Percentiles rank a stretch among this genome's conserved stretches.
Conservation (phyloP, 768 basidiomycete genomes). For the Naganishia antarctica region DNA sequence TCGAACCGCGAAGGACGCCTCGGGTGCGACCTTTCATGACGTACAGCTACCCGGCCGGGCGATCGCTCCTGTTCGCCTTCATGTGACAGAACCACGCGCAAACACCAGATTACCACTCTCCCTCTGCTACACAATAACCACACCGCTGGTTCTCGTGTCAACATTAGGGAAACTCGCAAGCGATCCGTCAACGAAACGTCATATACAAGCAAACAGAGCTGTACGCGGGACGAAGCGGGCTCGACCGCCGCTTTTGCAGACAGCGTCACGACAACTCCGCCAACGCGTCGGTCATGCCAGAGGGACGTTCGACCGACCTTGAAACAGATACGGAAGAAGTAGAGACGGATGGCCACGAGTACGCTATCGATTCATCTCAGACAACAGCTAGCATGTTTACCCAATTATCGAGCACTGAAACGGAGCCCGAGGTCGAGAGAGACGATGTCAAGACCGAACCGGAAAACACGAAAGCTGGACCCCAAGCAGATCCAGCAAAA, state of each 20-base stretch:
- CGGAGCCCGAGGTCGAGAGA: background rate
- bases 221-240: background rate
- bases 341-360: background rate
- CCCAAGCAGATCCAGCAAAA: background rate
- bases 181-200: background rate
- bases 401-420: background rate
- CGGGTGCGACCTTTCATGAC: background rate
- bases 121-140: background rate
- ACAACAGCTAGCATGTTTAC: background rate
- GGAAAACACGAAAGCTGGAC: background rate
- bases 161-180: too few species aligned
- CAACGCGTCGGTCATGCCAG: background rate
- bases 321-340: conserved; percentile 12
- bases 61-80: conserved; percentile 17
- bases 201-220: background rate
- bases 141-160: too few species aligned
- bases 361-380: background rate
- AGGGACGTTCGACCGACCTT: background rate
- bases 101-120: conserved; percentile 6
- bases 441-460: too few species aligned
- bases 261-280: too few species aligned
- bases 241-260: background rate
- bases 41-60: background rate
- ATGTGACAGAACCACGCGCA: conserved; percentile 9
- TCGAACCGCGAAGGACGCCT: too few species aligned